phyloP scores from a whole-genome alignment of 2,329 filamentous ascomycete species.

The Fonsecaea nubica region DNA sequence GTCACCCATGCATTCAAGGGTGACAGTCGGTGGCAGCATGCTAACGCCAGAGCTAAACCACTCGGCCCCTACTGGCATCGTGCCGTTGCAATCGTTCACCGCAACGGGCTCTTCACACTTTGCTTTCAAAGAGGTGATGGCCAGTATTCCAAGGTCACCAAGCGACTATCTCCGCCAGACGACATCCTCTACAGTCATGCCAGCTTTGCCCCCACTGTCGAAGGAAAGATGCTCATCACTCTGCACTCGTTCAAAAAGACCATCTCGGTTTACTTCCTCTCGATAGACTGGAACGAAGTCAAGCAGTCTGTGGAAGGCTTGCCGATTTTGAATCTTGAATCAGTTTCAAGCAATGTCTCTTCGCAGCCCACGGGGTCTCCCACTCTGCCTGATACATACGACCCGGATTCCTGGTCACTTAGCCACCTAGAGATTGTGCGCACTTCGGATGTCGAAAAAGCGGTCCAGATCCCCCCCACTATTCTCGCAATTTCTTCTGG shows the following conservation, averaged over 20 bases:
- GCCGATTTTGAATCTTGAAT: conserved; percentile 35
- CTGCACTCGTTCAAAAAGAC: conserved; percentile 29
- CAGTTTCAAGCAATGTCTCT: conserved; percentile 37
- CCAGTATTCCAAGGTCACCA: conserved; percentile 70
- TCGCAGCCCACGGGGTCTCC: conserved; percentile 28
- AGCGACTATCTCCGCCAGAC: conserved; percentile 21
- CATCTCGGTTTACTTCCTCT: conserved; percentile 34
- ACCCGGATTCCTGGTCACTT: conserved; percentile 61
- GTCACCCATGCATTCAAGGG: conserved; percentile 61
- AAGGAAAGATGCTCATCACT: conserved; percentile 37
- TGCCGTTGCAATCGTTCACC: conserved; percentile 77
- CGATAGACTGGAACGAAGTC: conserved; percentile 46
- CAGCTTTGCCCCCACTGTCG: conserved; percentile 54
- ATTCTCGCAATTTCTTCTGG: conserved; percentile 77
- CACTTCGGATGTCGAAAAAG: conserved; percentile 63
- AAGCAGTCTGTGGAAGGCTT: conserved; percentile 48
- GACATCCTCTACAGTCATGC: conserved; percentile 42
- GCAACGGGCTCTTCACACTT: conserved; percentile 74
- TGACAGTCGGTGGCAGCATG: conserved; percentile 70
- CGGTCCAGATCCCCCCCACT: conserved; percentile 65
- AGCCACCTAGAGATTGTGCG: conserved; percentile 79
- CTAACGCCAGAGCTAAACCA: conserved; percentile 68
- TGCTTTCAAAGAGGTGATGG: conserved; percentile 77
- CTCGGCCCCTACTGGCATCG: conserved; percentile 76
- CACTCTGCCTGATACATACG: conserved; percentile 45